Conservation (phyloP, 352 stramenopile genomes). For the Phytopythium sindhum region DNA sequence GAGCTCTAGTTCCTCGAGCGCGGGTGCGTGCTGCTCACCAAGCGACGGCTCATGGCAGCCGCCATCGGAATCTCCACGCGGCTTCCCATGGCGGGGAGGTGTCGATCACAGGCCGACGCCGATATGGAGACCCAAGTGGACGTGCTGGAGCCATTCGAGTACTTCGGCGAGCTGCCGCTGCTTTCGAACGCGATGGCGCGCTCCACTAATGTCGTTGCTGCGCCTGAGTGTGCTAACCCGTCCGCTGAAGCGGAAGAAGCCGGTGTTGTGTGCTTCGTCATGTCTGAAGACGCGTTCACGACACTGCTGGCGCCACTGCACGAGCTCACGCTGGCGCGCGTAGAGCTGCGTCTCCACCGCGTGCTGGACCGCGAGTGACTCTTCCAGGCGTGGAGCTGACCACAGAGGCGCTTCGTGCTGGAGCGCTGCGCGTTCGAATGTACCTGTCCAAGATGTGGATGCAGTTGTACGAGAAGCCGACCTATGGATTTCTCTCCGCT, state of each 20-base stretch:
- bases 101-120: conserved; percentile 29
- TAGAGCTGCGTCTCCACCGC: conserved; percentile 43
- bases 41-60: conserved; percentile 23
- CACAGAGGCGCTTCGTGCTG: conserved; percentile 43
- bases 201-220: conserved; percentile 50
- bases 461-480: no score
- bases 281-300: conserved; percentile 36
- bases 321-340: conserved; percentile 52
- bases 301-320: conserved; percentile 47
- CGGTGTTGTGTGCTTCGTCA: conserved; percentile 40
- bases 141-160: conserved; percentile 47
- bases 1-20: conserved; percentile 72
- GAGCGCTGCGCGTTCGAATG: conserved; percentile 45
- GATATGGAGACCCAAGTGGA: conserved; percentile 46
- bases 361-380: conserved; percentile 64
- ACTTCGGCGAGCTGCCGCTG: conserved; percentile 67
- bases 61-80: conserved; percentile 12
- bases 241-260: neutral
- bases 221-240: neutral
- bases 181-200: conserved; percentile 25
- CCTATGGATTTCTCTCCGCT: no score
- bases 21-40: conserved; percentile 66
- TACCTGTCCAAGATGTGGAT: no score
- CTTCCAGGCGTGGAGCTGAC: conserved; percentile 45
- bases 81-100: neutral